Evolutionary conservation across 1,284 basidiomycete genomes (phyloP).

Genomic region (Anthracocystis panici-leucophaei): DNA sequence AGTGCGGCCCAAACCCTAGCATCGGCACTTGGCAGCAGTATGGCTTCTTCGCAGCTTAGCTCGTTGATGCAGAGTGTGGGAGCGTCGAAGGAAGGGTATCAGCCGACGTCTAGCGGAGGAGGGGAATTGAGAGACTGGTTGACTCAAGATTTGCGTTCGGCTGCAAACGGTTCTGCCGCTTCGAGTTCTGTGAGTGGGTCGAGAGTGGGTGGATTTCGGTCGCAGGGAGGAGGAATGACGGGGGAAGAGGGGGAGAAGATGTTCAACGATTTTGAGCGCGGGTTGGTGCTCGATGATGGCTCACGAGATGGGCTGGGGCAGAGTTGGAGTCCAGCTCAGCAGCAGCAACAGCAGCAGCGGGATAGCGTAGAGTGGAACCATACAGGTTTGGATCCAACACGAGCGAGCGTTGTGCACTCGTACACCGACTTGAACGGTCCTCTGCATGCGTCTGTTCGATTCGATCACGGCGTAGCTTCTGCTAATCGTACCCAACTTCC

Average conservation of each 20-base stretch:
- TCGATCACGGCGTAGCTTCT: neutral
- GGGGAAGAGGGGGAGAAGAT: slow-evolving; percentile 3
- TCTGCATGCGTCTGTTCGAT: slow-evolving; percentile 24
- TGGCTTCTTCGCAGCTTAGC: slow-evolving; percentile 36
- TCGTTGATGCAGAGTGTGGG: slow-evolving; percentile 26
- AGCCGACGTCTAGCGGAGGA: neutral
- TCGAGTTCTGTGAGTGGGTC: neutral
- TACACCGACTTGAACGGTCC: slow-evolving; percentile 27
- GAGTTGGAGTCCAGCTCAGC: slow-evolving; percentile 9
- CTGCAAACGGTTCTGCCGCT: neutral
- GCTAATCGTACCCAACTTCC: neutral
- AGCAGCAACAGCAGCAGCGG: neutral
- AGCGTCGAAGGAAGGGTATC: slow-evolving; percentile 26
- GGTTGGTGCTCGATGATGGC: slow-evolving; percentile 7
- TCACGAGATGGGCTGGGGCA: neutral
- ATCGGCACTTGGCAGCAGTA: slow-evolving; percentile 22
- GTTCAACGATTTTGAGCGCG: slow-evolving; percentile 26
- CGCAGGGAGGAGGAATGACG: neutral
- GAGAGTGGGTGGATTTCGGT: slow-evolving; percentile 1
- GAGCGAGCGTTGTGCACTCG: neutral
- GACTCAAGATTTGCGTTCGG: slow-evolving; percentile 24
- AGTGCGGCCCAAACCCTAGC: slow-evolving; percentile 27
- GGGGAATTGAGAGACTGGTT: slow-evolving; percentile 34
- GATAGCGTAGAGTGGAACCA: slow-evolving; percentile 7
- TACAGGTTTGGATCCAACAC: slow-evolving; percentile 21